Percentiles rank a stretch among this genome's conserved stretches.
Conservation (phyloP, 345 rosid genomes). For the Alliaria petiolata region DNA sequence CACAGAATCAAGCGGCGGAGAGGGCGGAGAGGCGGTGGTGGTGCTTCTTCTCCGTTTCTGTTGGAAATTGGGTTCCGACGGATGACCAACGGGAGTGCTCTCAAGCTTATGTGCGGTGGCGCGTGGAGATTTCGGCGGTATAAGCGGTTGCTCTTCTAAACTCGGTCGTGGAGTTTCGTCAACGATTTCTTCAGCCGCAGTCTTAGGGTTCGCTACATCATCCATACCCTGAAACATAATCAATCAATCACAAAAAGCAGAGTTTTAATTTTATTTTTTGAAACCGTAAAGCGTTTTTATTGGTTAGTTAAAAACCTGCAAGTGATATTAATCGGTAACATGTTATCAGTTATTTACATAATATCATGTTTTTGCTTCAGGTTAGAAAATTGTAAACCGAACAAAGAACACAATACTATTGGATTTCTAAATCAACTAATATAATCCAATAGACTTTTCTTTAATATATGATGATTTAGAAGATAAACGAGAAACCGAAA, state of each 20-base stretch:
- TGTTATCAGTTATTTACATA: too few relatives aligned
- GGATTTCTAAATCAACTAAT: too few relatives aligned
- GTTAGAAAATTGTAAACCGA: too few relatives aligned
- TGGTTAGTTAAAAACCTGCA: too few relatives aligned
- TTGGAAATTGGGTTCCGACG: slow-evolving; percentile 41
- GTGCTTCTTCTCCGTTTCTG: slow-evolving; percentile 40
- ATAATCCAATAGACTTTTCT: too few relatives aligned
- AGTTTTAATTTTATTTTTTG: too few relatives aligned
- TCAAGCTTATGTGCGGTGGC: slow-evolving; percentile 42
- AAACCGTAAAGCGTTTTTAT: too few relatives aligned
- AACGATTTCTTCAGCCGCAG: slow-evolving; percentile 22
- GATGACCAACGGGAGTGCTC: slow-evolving; percentile 39
- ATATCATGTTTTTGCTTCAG: too few relatives aligned
- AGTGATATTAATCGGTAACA: too few relatives aligned
- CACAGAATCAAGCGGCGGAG: slow-evolving; percentile 25
- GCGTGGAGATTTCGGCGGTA: slow-evolving; percentile 42
- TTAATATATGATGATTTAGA: too few relatives aligned
- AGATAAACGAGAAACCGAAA: too few relatives aligned
- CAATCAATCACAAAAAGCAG: not conserved
- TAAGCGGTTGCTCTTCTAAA: slow-evolving; percentile 37
- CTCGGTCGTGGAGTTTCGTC: slow-evolving; percentile 27
- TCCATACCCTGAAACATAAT: slow-evolving; percentile 36
- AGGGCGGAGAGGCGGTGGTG: not conserved
- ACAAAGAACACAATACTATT: too few relatives aligned
- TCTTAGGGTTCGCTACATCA: slow-evolving; percentile 40